Evolutionary conservation across 2,329 filamentous ascomycete genomes (phyloP).

Genomic region (Hypoxylon sp.): DNA sequence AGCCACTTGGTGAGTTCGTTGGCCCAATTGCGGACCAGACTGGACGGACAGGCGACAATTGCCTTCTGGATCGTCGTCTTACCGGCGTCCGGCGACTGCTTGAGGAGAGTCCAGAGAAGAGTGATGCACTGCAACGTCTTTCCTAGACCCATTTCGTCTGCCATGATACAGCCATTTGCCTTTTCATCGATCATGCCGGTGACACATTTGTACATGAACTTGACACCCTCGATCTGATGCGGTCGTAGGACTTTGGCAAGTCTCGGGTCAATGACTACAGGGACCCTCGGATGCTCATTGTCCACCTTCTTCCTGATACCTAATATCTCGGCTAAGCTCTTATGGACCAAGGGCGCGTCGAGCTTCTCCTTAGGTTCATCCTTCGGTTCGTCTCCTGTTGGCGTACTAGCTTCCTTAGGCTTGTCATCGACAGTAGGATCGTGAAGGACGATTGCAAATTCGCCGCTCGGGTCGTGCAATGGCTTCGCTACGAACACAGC

Average conservation of each 20-base stretch:
- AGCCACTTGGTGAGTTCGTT: conserved; percentile 98
- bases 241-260: conserved; percentile 90
- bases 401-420: conserved; percentile 61
- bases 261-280: conserved; percentile 93
- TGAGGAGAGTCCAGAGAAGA: conserved; percentile 94
- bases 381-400: conserved; percentile 54
- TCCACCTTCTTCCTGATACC: conserved; percentile 92
- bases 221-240: conserved; percentile 97
- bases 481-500: conserved; percentile 87
- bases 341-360: conserved; percentile 86
- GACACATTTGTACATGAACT: conserved; percentile 94
- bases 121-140: conserved; percentile 98
- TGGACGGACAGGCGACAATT: conserved; percentile 95
- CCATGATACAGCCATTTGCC: conserved; percentile 98
- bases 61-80: conserved; percentile 95
- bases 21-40: conserved; percentile 96
- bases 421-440: conserved; percentile 94
- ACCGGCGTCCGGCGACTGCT: conserved; percentile 94
- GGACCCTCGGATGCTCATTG: conserved; percentile 83
- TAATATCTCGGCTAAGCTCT: conserved; percentile 92
- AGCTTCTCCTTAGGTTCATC: conserved; percentile 59
- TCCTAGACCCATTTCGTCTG: conserved; percentile 97
- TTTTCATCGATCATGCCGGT: conserved; percentile 95
- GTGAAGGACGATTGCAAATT: conserved; percentile 95
- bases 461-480: conserved; percentile 90